Base-by-base conservation (phyloP, 1,284 basidiomycete species). In the Sanghuangporus weigelae region DNA sequence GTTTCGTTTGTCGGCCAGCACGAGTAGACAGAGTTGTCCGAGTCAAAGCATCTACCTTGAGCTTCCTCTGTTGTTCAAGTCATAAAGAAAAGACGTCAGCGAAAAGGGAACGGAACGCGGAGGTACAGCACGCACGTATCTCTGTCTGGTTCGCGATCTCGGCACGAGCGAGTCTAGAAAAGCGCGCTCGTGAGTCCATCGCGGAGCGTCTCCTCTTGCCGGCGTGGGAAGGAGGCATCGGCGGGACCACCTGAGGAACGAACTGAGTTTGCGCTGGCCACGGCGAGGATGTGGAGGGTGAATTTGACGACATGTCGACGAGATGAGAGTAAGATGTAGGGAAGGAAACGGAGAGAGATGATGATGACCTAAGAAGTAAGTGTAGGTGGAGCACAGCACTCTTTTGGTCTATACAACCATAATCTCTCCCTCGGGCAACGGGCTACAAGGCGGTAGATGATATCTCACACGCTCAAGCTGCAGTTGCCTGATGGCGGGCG, bases 221-320 rank as follows among this genome's bases (percentile, higher is more conserved):
- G 16, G 59, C 23, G 51, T 72, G 68, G 66, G 69, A 63, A 46
- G 67, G 63, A 56, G 68, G 54, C 12, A 67, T 40, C 62, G 10
- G 21, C 44, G 44, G 44, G 7, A n/a, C 16, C n/a, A 69, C 68
- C 57, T 71, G 65, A 23, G 76, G 73, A 11, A 31, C 26, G 26
- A 69, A 38, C 38, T 73, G 57, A 0, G 80, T 81, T 70, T 69
- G 73, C 19, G 67, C 63, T 31, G 82, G 79, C 75, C 76, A 78
- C 63, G 72, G 74, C 21, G 66, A 66, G 67, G 76, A 68, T 40
- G 68, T 72, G 39, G 71, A 72, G 61, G 68, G 66, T 38, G 70
- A 65, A 57, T 26, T 51, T 26, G 73, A 51, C 59, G 63, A 50
- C 23, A 51, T 54, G 57, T n/a, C 58, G 57, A 62, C 65, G 67